Conservation (phyloP, 2,329 filamentous ascomycete species). For the Epichloe aotearoae region DNA sequence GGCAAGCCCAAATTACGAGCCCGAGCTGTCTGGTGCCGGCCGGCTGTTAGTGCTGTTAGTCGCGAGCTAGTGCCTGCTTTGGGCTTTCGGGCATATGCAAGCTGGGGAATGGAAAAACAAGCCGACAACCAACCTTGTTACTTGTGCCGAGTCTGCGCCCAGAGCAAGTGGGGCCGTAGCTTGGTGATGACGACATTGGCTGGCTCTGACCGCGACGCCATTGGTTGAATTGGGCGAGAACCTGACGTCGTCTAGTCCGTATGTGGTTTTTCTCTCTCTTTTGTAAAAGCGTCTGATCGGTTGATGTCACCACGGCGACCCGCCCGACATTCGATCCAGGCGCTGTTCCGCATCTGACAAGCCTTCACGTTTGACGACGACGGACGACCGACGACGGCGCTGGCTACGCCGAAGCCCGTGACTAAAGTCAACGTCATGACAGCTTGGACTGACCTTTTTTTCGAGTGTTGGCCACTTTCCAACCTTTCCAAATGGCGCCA, state of each 20-base stretch:
- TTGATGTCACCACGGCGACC: conserved; percentile 1
- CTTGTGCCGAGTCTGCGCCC: neutral
- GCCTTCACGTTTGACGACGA: neutral
- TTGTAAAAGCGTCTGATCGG: neutral
- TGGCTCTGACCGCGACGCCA: neutral
- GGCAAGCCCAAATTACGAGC: neutral
- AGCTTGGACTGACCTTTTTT: no score
- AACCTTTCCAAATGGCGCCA: no score
- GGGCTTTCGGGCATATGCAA: neutral
- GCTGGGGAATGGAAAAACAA: no score
- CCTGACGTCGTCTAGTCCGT: neutral
- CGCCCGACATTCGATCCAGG: neutral
- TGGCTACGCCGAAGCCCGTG: neutral
- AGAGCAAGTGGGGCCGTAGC: conserved; percentile 4
- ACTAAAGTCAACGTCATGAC: neutral
- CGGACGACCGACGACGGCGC: neutral
- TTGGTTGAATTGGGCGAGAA: neutral
- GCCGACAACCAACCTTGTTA: no score
- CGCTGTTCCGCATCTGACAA: neutral
- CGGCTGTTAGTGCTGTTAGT: conserved; percentile 2
- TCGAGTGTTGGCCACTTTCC: no score
- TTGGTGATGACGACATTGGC: conserved; percentile 10
- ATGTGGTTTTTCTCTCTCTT: no score
- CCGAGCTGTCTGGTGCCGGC: neutral
- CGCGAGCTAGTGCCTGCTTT: neutral